Conservation (phyloP, 495 filamentous ascomycete species). For the Penicillium herquei region DNA sequence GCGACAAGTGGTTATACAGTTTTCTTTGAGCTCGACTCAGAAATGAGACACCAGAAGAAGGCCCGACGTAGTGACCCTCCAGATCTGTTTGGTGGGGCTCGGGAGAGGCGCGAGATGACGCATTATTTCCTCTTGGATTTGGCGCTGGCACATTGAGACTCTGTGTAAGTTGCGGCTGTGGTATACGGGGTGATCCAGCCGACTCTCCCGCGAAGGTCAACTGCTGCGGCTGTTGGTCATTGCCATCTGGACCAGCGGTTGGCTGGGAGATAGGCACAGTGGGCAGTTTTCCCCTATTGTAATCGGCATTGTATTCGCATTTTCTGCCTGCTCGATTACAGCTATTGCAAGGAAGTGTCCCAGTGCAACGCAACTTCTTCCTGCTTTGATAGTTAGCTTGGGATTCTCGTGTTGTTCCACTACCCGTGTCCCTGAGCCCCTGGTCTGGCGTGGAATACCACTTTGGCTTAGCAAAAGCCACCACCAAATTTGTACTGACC, state of each 20-base stretch:
- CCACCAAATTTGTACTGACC: slow-evolving; percentile 4
- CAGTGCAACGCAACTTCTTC: slow-evolving; percentile 33
- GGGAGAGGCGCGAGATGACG: slow-evolving; percentile 20
- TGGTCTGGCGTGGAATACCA: no score
- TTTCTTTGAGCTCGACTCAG: slow-evolving; percentile 31
- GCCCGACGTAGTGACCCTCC: slow-evolving; percentile 36
- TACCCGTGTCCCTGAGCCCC: no score
- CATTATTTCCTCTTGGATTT: not conserved
- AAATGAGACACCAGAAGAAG: slow-evolving; percentile 34
- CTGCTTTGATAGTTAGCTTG: slow-evolving; percentile 7
- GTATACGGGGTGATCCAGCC: no score
- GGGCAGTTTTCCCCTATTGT: slow-evolving; percentile 25
- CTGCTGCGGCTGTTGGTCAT: not conserved
- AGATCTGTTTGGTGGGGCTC: slow-evolving; percentile 32
- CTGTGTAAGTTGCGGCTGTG: not conserved
- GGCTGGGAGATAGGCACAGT: slow-evolving; percentile 10
- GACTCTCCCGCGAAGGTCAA: not conserved
- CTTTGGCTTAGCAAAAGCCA: no score
- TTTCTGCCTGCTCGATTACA: slow-evolving; percentile 16
- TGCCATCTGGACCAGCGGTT: not conserved
- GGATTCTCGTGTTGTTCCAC: not conserved
- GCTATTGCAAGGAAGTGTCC: slow-evolving; percentile 25
- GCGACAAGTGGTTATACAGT: slow-evolving; percentile 23
- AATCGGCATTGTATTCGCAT: slow-evolving; percentile 25
- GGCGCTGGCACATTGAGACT: not conserved